A percentile compares a stretch with the other conserved stretches of the same genome.
phyloP scores from a whole-genome alignment of 2,329 filamentous ascomycete genomes.

The Cladosporium sp. region DNA sequence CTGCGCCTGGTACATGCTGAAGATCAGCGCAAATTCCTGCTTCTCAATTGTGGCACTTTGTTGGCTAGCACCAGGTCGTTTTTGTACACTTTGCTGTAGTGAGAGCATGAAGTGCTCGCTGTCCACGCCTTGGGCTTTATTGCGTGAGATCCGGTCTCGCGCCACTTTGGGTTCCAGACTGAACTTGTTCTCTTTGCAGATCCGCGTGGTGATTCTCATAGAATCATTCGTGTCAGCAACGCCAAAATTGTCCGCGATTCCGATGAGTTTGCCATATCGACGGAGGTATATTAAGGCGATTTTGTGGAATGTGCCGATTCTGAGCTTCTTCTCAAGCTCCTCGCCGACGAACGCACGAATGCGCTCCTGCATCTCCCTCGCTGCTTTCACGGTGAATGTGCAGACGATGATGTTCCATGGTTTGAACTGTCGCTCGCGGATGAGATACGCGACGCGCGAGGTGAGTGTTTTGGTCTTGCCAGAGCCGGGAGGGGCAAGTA shows the following conservation, averaged over 20 bases:
- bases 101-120: slow-evolving; percentile 39
- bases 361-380: slow-evolving; percentile 86
- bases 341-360: slow-evolving; percentile 78
- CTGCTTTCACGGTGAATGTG: slow-evolving; percentile 95
- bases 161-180: slow-evolving; percentile 66
- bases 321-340: slow-evolving; percentile 67
- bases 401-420: slow-evolving; percentile 91
- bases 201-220: slow-evolving; percentile 72
- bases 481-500: slow-evolving; percentile 61
- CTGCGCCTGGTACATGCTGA: slow-evolving; percentile 72
- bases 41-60: slow-evolving; percentile 49
- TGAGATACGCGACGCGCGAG: slow-evolving; percentile 83
- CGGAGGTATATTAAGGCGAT: slow-evolving; percentile 81
- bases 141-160: slow-evolving; percentile 67
- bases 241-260: slow-evolving; percentile 75
- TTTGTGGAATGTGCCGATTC: slow-evolving; percentile 93
- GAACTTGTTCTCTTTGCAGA: slow-evolving; percentile 64
- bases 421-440: slow-evolving; percentile 65
- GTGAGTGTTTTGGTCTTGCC: slow-evolving; percentile 97
- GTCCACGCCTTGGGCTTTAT: slow-evolving; percentile 55
- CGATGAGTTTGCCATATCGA: slow-evolving; percentile 79
- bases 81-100: slow-evolving; percentile 1
- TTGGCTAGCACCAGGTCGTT: neutral
- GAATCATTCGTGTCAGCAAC: slow-evolving; percentile 86
- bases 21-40: slow-evolving; percentile 64